Evolutionary conservation across 2,329 filamentous ascomycete genomes (phyloP), one percentile per base, ranked within the genome.

Genomic region (Ceratocystis colombiana): DNA sequence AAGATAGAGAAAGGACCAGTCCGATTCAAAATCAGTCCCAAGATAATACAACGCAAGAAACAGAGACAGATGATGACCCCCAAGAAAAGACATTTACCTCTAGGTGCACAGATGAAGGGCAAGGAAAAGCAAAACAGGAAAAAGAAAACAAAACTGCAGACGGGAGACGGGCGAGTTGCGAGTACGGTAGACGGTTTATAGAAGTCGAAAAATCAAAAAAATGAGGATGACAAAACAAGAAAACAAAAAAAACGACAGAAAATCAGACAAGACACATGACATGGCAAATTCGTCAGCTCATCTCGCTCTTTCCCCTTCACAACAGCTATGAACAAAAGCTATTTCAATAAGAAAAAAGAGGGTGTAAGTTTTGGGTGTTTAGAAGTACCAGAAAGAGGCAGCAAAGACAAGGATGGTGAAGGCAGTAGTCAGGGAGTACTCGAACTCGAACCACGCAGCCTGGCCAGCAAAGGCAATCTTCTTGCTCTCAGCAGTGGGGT

Each of bases 401-500:
- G 79, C 77, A 70, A 84, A 84, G 65, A 82, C 72, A 64, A 81
- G 69, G 44, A 74, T 71, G 1, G 82, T 84, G 70, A 77, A 83
- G 3, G 74, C 69, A 0, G 81, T 83, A 6, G 80, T 77, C 2
- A 78, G 67, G 2, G 77, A 80, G 71, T 82, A 79, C 74, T 84
- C 79, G 57, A 82, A 69, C 73, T 84, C 82, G 71, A 82, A 83
- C 77, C 79, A 82, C 20, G 79, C 79, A 7, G 79, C 79, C 72
- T 81, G 79, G 41, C 77, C 78, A 62, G 78, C 78, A 70, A 82
- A 82, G 1, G 80, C 79, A 71, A 80, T 80, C 74, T 81, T 82
- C 76, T 82, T 82, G 74, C 78, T 80, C 70, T 74, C 69, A 3
- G 74, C 73, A 0, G 79, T 79, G 3, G 81, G 81, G 69, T 81